These are phyloP conservation scores for Pseudogymnoascus sp. DNA, from an alignment of 2,329 filamentous ascomycete species.

Conservation along the genomic window DNA sequence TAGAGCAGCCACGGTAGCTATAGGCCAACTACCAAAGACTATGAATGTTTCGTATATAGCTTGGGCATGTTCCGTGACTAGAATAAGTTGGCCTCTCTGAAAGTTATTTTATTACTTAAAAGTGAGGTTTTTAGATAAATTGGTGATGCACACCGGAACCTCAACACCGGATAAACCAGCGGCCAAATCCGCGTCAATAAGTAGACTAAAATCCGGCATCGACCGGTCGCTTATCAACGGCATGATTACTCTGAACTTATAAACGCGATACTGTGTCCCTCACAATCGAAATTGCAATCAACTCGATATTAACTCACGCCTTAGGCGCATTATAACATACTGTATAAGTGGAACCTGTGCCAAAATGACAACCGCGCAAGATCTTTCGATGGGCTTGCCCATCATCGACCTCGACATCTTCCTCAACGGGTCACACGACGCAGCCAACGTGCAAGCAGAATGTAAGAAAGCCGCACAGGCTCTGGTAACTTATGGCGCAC, in stretches of 20 bases:
- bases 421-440: slow-evolving; percentile 36
- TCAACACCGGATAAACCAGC: background rate
- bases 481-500: slow-evolving; percentile 51
- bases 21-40: background rate
- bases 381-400: slow-evolving; percentile 47
- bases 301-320: slow-evolving; percentile 3
- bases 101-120: background rate
- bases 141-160: background rate
- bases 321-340: background rate
- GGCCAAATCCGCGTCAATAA: background rate
- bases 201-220: background rate
- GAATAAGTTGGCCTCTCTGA: background rate
- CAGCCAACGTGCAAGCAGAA: slow-evolving; percentile 40
- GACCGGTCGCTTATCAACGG: background rate
- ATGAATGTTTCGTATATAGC: background rate
- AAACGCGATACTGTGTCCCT: slow-evolving; percentile 5
- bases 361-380: slow-evolving; percentile 15
- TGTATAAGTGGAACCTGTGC: background rate
- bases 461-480: slow-evolving; percentile 47
- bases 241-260: background rate
- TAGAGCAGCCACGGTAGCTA: background rate
- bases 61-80: background rate
- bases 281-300: background rate
- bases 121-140: background rate
- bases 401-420: slow-evolving; percentile 53